Conservation (phyloP, 257 asterid genomes). For the Petrea volubilis region DNA sequence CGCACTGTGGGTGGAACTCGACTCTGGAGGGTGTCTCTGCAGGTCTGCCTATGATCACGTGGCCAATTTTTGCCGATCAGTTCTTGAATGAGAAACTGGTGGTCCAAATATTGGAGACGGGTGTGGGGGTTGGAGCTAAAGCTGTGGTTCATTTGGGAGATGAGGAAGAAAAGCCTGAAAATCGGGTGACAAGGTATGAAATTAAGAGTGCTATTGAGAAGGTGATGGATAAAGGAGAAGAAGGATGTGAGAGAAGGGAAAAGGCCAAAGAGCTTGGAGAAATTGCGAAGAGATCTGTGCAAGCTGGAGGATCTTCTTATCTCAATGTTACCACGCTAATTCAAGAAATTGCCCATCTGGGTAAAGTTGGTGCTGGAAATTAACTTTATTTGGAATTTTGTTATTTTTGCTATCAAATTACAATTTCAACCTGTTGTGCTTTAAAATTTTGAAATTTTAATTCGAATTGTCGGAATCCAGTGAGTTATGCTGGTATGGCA, state of each 20-base stretch:
- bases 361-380: too few species aligned
- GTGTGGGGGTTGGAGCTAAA: slow-evolving; percentile 32
- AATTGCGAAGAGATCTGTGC: slow-evolving; percentile 29
- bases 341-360: slow-evolving; percentile 27
- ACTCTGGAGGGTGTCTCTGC: too few species aligned
- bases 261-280: slow-evolving; percentile 30
- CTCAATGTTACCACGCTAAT: slow-evolving; percentile 7
- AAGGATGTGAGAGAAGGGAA: slow-evolving; percentile 22
- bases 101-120: slow-evolving; percentile 24
- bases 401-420: too few species aligned
- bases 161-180: slow-evolving; percentile 6
- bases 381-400: too few species aligned
- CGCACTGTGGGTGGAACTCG: too few species aligned
- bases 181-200: slow-evolving; percentile 25
- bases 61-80: slow-evolving; percentile 49
- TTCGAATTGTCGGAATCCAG: too few species aligned
- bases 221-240: slow-evolving; percentile 34
- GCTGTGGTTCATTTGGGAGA: slow-evolving; percentile 15
- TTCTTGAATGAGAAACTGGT: too few species aligned
- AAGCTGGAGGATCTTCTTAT: slow-evolving; percentile 36
- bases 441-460: too few species aligned
- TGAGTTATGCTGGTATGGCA: too few species aligned
- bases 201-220: slow-evolving; percentile 19
- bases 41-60: slow-evolving; percentile 53
- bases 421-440: too few species aligned